A percentile compares a stretch with the other conserved stretches of the same genome.
Evolutionary conservation across 140 eudicot species (phyloP).

Genomic region (Anethum foeniculum): DNA sequence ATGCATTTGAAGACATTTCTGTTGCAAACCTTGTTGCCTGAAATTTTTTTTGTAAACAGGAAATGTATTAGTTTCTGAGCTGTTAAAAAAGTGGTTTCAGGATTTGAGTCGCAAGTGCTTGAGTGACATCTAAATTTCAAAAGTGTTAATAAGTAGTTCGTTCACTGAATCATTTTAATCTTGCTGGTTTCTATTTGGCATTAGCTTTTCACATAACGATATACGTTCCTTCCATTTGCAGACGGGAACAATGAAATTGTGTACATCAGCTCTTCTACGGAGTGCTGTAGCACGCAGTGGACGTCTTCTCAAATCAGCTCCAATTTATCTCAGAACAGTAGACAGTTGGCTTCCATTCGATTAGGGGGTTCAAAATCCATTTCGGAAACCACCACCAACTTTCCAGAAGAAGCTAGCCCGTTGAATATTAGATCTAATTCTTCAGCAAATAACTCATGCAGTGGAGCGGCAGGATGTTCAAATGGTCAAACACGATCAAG

Average conservation of each 20-base stretch:
- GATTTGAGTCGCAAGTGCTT: not conserved
- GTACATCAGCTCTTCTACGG: constrained; percentile 40
- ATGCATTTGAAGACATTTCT: not conserved
- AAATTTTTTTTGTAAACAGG: not conserved
- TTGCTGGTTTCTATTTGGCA: not conserved
- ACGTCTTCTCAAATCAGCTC: constrained; percentile 9
- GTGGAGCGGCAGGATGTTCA: constrained; percentile 24
- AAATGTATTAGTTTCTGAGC: not conserved
- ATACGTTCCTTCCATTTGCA: constrained; percentile 19
- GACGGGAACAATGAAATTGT: constrained; percentile 33
- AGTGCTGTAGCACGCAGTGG: constrained; percentile 37
- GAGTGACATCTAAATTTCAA: not conserved
- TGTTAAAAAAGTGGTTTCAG: not conserved
- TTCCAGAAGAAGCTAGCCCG: constrained; percentile 23
- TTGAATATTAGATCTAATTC: constrained; percentile 36
- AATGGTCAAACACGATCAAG: constrained; percentile 10
- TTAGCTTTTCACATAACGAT: not conserved
- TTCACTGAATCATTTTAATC: not conserved
- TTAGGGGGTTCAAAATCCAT: constrained; percentile 25
- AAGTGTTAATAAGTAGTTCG: not conserved
- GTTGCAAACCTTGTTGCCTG: not conserved
- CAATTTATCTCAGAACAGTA: constrained; percentile 25
- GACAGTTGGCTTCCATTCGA: constrained; percentile 20
- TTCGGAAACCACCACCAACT: constrained; percentile 17
- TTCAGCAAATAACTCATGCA: constrained; percentile 40